These are phyloP conservation scores for Immersiella caudata DNA, from an alignment of 495 filamentous ascomycete species.

Conservation along the genomic window DNA sequence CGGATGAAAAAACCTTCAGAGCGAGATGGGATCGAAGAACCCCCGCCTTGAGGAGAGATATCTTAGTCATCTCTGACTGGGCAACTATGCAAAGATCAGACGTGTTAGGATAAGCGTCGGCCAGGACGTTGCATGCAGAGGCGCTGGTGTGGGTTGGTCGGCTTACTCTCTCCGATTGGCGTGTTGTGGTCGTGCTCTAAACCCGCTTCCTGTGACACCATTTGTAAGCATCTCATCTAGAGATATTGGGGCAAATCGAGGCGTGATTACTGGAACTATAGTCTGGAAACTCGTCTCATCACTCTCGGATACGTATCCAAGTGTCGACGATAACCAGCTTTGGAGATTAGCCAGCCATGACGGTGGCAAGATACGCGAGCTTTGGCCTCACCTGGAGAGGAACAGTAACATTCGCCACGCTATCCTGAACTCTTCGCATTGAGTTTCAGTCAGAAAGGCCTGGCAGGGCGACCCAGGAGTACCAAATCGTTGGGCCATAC, in stretches of 20 bases:
- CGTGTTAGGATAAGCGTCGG: background rate
- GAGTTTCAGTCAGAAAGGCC: background rate
- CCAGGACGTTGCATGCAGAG: background rate
- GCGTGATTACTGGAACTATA: slow-evolving; percentile 26
- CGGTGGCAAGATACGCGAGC: background rate
- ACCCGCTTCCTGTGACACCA: slow-evolving; percentile 24
- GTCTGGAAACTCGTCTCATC: slow-evolving; percentile 28
- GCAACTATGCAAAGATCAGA: slow-evolving; percentile 20
- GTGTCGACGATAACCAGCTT: slow-evolving; percentile 40
- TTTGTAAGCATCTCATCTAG: background rate
- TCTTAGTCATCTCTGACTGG: slow-evolving; percentile 39
- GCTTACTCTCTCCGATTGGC: slow-evolving; percentile 30
- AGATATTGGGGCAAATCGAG: too few relatives aligned
- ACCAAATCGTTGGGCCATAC: slow-evolving; percentile 28
- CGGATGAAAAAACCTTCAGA: slow-evolving; percentile 27
- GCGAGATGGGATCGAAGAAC: slow-evolving; percentile 35
- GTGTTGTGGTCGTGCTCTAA: slow-evolving; percentile 23
- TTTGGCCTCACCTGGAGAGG: slow-evolving; percentile 27
- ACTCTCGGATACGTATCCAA: slow-evolving; percentile 36
- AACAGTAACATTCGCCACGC: slow-evolving; percentile 37
- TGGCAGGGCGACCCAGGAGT: slow-evolving; percentile 14
- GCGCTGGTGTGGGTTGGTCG: background rate
- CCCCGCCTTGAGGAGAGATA: slow-evolving; percentile 34
- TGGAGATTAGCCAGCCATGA: background rate
- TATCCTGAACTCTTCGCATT: slow-evolving; percentile 31